Evolutionary conservation across 495 filamentous ascomycete genomes (phyloP).

Genomic region (Penicillium herquei): DNA sequence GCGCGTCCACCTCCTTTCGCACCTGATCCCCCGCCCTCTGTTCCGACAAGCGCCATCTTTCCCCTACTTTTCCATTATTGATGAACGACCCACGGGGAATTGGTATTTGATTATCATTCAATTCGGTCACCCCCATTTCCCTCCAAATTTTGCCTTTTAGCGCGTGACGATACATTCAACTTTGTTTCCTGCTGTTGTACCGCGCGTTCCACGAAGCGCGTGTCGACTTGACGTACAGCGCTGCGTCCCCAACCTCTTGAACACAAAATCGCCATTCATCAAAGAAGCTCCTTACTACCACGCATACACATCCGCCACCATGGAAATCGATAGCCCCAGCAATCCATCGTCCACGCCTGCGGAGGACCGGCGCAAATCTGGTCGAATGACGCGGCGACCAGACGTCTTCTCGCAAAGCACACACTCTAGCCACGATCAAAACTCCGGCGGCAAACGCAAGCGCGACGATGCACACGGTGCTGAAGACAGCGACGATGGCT

Average conservation of each 20-base stretch:
- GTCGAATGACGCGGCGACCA: conserved; percentile 74
- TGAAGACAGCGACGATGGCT: conserved; percentile 54
- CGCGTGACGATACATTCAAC: conserved; percentile 3
- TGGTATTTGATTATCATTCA: background rate
- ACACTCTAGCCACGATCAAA: conserved; percentile 29
- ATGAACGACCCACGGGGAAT: background rate
- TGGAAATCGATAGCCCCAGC: conserved; percentile 38
- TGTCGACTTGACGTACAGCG: conserved; percentile 14
- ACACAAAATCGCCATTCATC: background rate
- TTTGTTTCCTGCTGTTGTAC: conserved; percentile 22
- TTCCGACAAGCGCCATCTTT: conserved; percentile 5
- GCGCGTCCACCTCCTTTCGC: conserved; percentile 13
- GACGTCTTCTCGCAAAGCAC: conserved; percentile 57
- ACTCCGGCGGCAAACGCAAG: conserved; percentile 53
- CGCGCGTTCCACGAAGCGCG: conserved; percentile 30
- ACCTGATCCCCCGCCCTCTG: conserved; percentile 5
- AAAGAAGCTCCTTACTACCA: background rate
- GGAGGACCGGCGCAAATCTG: conserved; percentile 71
- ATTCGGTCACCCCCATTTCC: background rate
- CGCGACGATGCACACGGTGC: conserved; percentile 40
- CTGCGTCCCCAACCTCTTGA: background rate
- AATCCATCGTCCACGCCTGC: conserved; percentile 35
- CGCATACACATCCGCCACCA: conserved; percentile 11
- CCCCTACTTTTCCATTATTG: background rate
- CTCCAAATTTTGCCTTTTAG: background rate